Conservation (phyloP, 2,329 filamentous ascomycete genomes). For the Fusarium lyarnte region DNA sequence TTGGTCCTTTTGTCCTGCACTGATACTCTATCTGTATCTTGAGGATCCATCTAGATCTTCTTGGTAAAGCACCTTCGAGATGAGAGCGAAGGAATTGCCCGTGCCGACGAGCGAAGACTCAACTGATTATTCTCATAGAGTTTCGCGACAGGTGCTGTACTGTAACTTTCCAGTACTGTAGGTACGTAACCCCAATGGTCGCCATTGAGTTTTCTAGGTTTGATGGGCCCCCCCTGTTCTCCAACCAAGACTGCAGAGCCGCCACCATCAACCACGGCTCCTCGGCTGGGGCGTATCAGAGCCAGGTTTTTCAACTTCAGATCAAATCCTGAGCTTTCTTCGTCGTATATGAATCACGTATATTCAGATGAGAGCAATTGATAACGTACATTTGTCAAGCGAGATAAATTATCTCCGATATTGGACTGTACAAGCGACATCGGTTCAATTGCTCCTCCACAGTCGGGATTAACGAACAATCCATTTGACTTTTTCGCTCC, state of each 20-base stretch:
- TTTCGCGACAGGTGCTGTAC: background rate
- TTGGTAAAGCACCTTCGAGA: background rate
- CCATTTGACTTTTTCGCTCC: conserved; percentile 9
- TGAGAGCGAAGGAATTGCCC: background rate
- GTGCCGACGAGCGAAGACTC: background rate
- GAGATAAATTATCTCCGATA: conserved; percentile 14
- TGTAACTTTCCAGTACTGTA: conserved; percentile 10
- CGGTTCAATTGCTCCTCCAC: conserved; percentile 7
- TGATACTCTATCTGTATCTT: background rate
- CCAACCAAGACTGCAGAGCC: conserved; percentile 19
- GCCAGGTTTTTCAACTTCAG: background rate
- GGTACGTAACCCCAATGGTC: background rate
- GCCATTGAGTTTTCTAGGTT: background rate
- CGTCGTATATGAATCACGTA: background rate
- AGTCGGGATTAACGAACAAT: conserved; percentile 6
- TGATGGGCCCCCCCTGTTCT: background rate
- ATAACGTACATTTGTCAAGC: conserved; percentile 1
- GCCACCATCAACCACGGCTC: conserved; percentile 12
- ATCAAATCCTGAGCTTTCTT: background rate
- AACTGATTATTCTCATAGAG: background rate
- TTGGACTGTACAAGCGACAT: conserved; percentile 28
- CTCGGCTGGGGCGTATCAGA: conserved; percentile 29
- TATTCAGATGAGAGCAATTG: background rate
- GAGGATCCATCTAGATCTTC: background rate
- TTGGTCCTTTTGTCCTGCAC: background rate